Percentiles rank a stretch among this genome's conserved stretches.
These are phyloP conservation scores for Phytophthora multivora DNA, from an alignment of 352 stramenopile species.

Conservation along the genomic window DNA sequence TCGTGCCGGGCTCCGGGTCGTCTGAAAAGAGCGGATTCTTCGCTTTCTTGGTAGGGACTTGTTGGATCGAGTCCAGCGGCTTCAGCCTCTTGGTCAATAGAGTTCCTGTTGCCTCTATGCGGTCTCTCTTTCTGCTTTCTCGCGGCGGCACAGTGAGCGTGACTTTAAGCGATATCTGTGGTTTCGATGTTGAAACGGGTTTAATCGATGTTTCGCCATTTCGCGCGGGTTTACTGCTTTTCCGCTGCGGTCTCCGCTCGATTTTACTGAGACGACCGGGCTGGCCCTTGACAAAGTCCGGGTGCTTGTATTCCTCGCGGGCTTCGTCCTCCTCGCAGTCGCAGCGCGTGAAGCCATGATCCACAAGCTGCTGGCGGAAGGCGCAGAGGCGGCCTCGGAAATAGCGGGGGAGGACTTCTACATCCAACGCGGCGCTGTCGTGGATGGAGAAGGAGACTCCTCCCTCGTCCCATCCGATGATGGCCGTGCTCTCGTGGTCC, in stretches of 20 bases:
- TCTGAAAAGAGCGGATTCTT: conserved; percentile 70
- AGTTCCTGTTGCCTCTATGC: neutral
- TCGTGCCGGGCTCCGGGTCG: conserved; percentile 38
- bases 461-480: conserved; percentile 63
- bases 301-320: conserved; percentile 59
- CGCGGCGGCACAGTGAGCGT: conserved; percentile 39
- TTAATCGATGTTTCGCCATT: conserved; percentile 4
- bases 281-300: conserved; percentile 56
- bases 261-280: conserved; percentile 64
- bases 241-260: conserved; percentile 51
- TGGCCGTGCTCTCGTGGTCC: conserved; percentile 64
- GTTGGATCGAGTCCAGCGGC: neutral
- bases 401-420: conserved; percentile 62
- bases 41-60: conserved; percentile 1
- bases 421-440: conserved; percentile 64
- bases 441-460: conserved; percentile 74
- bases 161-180: conserved; percentile 45
- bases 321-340: conserved; percentile 64
- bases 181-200: conserved; percentile 2
- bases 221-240: conserved; percentile 5
- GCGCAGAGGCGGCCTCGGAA: conserved; percentile 69
- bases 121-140: conserved; percentile 15
- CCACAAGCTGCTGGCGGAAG: conserved; percentile 78
- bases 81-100: conserved; percentile 4
- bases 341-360: conserved; percentile 72